These are phyloP conservation scores for Pseudocercospora crystallina DNA, from an alignment of 2,329 filamentous ascomycete genomes.

Conservation along the genomic window DNA sequence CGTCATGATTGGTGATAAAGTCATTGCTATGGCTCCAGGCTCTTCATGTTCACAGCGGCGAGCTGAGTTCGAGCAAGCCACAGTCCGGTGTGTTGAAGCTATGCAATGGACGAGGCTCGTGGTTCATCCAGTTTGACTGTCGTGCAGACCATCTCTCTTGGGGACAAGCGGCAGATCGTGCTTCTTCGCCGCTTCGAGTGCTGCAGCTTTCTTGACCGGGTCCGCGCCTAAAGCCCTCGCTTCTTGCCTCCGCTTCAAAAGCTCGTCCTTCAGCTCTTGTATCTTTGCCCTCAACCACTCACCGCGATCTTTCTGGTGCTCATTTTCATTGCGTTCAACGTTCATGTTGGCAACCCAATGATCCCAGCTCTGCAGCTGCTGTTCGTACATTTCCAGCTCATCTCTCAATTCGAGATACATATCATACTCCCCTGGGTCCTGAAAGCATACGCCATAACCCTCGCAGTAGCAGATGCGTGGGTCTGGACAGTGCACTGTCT, in stretches of 20 bases:
- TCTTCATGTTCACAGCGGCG: too few relatives aligned
- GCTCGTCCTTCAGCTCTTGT: slow-evolving; percentile 42
- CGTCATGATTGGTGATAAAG: too few relatives aligned
- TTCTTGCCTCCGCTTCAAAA: slow-evolving; percentile 44
- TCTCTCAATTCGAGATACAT: slow-evolving; percentile 49
- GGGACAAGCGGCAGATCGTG: too few relatives aligned
- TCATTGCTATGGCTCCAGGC: too few relatives aligned
- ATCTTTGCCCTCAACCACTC: slow-evolving; percentile 38
- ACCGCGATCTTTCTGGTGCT: slow-evolving; percentile 2
- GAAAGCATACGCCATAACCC: slow-evolving; percentile 63
- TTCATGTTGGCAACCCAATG: slow-evolving; percentile 39
- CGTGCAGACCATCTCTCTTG: too few relatives aligned
- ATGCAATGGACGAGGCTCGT: too few relatives aligned
- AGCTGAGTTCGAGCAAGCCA: too few relatives aligned
- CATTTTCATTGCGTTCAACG: slow-evolving; percentile 36
- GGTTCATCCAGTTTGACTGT: too few relatives aligned
- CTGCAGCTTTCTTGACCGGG: slow-evolving; percentile 7
- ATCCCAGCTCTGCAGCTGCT: slow-evolving; percentile 44
- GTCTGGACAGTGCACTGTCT: slow-evolving; percentile 49
- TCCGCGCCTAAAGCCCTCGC: slow-evolving; percentile 29
- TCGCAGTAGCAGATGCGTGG: slow-evolving; percentile 63
- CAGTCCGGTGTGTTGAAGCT: too few relatives aligned
- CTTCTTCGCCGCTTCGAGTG: slow-evolving; percentile 48
- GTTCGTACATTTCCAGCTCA: slow-evolving; percentile 41
- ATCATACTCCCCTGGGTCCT: slow-evolving; percentile 49